phyloP scores from a whole-genome alignment of 345 rosid species.

The Salix arbutifolia region DNA sequence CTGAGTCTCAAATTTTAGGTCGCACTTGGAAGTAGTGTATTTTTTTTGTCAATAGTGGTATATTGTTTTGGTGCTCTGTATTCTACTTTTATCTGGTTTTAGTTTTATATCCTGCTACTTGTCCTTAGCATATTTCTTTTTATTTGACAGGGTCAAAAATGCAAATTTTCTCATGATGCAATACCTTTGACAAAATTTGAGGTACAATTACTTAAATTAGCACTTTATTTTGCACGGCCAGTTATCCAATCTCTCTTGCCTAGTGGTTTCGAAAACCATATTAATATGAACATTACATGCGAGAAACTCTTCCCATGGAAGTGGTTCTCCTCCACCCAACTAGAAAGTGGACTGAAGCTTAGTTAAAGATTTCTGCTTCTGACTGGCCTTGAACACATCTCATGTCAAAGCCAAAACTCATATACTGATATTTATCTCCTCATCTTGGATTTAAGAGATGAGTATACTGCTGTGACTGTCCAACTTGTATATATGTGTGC shows the following conservation, averaged over 20 bases:
- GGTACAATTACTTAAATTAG: constrained; percentile 32
- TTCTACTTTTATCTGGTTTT: not conserved
- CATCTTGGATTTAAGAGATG: not conserved
- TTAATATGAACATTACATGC: not conserved
- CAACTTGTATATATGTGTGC: not conserved
- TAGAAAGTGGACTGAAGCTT: not conserved
- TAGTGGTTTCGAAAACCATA: not conserved
- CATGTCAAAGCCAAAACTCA: not conserved
- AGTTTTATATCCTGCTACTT: not conserved
- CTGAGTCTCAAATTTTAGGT: not conserved
- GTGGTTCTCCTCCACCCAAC: not conserved
- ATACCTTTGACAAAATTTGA: constrained; percentile 74
- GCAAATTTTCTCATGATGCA: constrained; percentile 85
- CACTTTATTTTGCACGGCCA: not conserved
- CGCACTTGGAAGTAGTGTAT: not conserved
- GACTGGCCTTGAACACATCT: not conserved
- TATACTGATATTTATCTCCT: not conserved
- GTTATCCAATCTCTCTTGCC: not conserved
- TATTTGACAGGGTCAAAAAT: constrained; percentile 60
- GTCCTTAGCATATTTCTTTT: constrained; percentile 4
- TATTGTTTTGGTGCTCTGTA: not conserved
- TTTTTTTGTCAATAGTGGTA: not conserved
- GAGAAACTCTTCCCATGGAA: not conserved
- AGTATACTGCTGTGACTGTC: not conserved
- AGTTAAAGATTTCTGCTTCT: not conserved